phyloP scores from a whole-genome alignment of 169 alveolate genomes.

The Eimeria sp. region DNA sequence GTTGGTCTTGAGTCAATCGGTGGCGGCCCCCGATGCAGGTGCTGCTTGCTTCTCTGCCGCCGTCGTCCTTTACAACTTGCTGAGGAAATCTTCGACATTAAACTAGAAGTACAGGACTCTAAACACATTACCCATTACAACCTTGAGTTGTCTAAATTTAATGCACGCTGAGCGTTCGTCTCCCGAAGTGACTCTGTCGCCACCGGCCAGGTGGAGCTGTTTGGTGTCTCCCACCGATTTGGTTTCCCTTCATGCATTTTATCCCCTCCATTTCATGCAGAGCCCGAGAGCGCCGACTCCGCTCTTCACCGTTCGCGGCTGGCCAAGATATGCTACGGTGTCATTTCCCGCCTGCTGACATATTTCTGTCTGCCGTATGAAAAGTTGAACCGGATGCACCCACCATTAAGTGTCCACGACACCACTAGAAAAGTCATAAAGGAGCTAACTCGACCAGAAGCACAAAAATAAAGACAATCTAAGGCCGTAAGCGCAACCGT shows the following conservation, averaged over 20 bases:
- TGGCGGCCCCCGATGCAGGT: slow-evolving; percentile 38
- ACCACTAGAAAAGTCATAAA: neutral
- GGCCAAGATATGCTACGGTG: neutral
- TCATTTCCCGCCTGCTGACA: neutral
- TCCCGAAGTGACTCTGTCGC: slow-evolving; percentile 41
- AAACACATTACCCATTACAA: neutral
- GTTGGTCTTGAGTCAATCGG: slow-evolving; percentile 22
- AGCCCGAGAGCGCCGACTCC: neutral
- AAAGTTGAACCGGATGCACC: neutral
- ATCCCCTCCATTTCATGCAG: neutral
- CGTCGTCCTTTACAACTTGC: neutral
- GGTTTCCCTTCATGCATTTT: neutral
- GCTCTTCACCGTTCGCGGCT: neutral
- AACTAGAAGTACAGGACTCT: neutral
- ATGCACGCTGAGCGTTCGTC: neutral
- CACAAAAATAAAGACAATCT: too few relatives aligned
- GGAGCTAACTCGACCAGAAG: neutral
- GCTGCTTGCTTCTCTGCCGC: neutral
- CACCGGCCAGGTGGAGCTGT: neutral
- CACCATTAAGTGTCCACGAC: too few relatives aligned
- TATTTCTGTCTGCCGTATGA: neutral
- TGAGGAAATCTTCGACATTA: neutral
- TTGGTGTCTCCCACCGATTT: neutral
- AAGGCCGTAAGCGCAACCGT: neutral
- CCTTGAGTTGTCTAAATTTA: neutral